These are phyloP conservation scores for Fomitopsis betulina DNA, from an alignment of 1,284 basidiomycete genomes.

Conservation along the genomic window DNA sequence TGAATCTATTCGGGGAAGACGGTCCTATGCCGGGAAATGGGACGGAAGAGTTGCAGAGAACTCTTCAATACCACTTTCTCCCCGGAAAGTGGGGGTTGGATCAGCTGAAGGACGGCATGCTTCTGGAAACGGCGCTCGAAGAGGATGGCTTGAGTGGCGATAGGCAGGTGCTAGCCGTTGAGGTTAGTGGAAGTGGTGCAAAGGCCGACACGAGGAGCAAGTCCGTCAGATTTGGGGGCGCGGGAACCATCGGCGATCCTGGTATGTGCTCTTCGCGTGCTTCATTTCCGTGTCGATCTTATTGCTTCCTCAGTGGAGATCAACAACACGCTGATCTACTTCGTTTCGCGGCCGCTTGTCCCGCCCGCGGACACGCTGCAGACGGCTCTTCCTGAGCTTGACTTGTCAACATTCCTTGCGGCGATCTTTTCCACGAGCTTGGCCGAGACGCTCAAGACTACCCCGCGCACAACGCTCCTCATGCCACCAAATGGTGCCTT, in stretches of 20 bases:
- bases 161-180: slow-evolving; percentile 72
- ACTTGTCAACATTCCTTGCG: slow-evolving; percentile 87
- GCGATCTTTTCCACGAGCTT: slow-evolving; percentile 83
- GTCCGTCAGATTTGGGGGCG: slow-evolving; percentile 76
- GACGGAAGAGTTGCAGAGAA: slow-evolving; percentile 58
- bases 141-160: slow-evolving; percentile 64
- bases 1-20: slow-evolving; percentile 50
- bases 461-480: slow-evolving; percentile 77
- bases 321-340: slow-evolving; percentile 84
- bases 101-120: slow-evolving; percentile 68
- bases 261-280: slow-evolving; percentile 41
- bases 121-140: slow-evolving; percentile 76
- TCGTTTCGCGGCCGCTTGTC: slow-evolving; percentile 78
- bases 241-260: slow-evolving; percentile 72
- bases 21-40: slow-evolving; percentile 57
- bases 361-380: slow-evolving; percentile 82
- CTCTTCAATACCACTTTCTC: slow-evolving; percentile 84
- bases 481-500: slow-evolving; percentile 91
- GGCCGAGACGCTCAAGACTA: slow-evolving; percentile 62
- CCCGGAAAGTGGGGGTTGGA: slow-evolving; percentile 69
- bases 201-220: slow-evolving; percentile 40
- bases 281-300: slow-evolving; percentile 4
- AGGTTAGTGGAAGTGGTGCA: slow-evolving; percentile 49
- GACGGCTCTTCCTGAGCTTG: slow-evolving; percentile 78
- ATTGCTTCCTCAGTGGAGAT: slow-evolving; percentile 49